Evolutionary conservation across 495 filamentous ascomycete species (phyloP).

Genomic region (Hypomontagnella submonticulosa): DNA sequence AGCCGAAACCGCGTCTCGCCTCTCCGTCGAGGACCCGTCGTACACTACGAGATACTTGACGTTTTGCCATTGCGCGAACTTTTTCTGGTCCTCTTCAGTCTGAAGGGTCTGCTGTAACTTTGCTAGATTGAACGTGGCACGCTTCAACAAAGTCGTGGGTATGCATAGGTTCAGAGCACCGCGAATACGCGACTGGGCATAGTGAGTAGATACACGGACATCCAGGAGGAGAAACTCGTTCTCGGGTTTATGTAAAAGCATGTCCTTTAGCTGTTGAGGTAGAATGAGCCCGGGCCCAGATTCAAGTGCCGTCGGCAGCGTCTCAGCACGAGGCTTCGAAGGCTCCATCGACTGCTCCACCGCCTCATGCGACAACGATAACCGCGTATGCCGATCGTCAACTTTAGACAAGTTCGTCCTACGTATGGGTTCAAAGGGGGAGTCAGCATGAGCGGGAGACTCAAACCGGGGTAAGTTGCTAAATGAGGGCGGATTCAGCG

Average conservation of each 20-base stretch:
- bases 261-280: constrained; percentile 69
- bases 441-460: constrained; percentile 52
- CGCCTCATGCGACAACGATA: constrained; percentile 58
- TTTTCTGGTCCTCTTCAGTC: constrained; percentile 73
- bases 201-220: constrained; percentile 87
- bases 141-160: constrained; percentile 91
- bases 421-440: constrained; percentile 49
- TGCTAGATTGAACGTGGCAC: constrained; percentile 88
- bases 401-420: constrained; percentile 50
- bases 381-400: constrained; percentile 63
- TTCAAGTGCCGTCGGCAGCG: constrained; percentile 62
- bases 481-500: constrained; percentile 51
- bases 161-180: constrained; percentile 93
- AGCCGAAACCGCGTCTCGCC: constrained; percentile 80
- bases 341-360: constrained; percentile 34
- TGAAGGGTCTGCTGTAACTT: constrained; percentile 92
- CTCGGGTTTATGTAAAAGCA: constrained; percentile 66
- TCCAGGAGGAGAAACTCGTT: constrained; percentile 81
- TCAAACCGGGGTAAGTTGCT: constrained; percentile 49
- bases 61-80: constrained; percentile 79
- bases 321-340: constrained; percentile 63
- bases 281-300: constrained; percentile 67
- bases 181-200: constrained; percentile 74
- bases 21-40: constrained; percentile 77
- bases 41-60: constrained; percentile 86